Base-by-base conservation (phyloP, 768 basidiomycete genomes). In the Podaxis mareebaensis region DNA sequence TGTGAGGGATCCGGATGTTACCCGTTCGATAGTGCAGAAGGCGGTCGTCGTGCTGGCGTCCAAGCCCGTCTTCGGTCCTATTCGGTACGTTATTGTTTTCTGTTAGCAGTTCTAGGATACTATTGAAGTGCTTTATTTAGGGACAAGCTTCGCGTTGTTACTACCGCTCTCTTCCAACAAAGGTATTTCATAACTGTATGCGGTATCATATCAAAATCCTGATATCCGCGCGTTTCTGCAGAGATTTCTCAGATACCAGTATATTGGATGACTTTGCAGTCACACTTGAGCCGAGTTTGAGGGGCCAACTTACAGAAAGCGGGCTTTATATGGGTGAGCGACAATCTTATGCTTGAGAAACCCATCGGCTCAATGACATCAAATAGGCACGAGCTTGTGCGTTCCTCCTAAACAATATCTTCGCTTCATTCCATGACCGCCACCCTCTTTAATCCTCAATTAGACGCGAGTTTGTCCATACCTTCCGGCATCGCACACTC, bases 21-120 rank as follows among this genome's bases (percentile, higher is more conserved):
- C 97, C 4, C 88, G 97, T 15, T 94, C 92, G 4, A 99, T 90
- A 8, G 97, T 99, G 0, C 97, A 99, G 75, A 99, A 99, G 73
- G 96, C 97, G 0, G 93, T 99, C 3, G 94, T 99, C 0, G 92
- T 99, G 2, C 80, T 99, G 39, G 95, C 94, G 3, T 86, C 90
- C 12, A 92, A 92, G 71, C 94, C 95, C 0, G 85, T 96, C 2
- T 96, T 96, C 70, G 97, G 97, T 12, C 94, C 95, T 10, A 93
- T 99, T 75, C 86, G 96, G 90, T 91, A 20, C 28, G 71, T 66
- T 20, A 2, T 20, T 46, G n/a, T 39, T 3, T 8, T 11, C 8
- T n/a, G 39, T 6, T 2, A 33, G n/a, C 10, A 28, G 11, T 4
- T 15, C 22, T 42, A 10, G 33, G 33, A 33, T 22, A 13, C 2